A percentile compares a stretch with the other conserved stretches of the same genome.
phyloP scores from a whole-genome alignment of 2,329 filamentous ascomycete species.

The Colletotrichum sp. region DNA sequence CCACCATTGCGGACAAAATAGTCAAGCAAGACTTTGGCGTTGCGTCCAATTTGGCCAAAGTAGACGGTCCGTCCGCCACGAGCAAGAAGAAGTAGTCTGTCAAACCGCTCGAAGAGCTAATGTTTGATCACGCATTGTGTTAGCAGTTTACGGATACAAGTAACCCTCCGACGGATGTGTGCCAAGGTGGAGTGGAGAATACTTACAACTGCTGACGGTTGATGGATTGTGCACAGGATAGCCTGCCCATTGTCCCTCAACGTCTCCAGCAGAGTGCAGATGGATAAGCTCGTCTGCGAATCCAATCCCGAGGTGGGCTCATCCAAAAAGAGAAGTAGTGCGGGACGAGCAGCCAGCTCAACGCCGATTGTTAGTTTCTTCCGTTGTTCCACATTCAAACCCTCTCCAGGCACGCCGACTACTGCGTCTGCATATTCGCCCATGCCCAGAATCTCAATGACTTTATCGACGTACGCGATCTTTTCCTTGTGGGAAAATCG shows the following conservation, averaged over 20 bases:
- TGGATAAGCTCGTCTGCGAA: constrained; percentile 77
- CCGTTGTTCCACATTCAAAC: constrained; percentile 46
- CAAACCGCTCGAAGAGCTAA: constrained; percentile 55
- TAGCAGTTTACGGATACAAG: neutral
- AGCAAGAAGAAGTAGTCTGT: constrained; percentile 62
- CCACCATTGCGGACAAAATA: constrained; percentile 71
- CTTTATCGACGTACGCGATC: constrained; percentile 31
- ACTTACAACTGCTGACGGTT: constrained; percentile 45
- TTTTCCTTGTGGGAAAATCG: constrained; percentile 45
- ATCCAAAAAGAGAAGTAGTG: constrained; percentile 76
- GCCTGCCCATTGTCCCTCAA: constrained; percentile 56
- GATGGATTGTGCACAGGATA: constrained; percentile 58
- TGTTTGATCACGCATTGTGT: neutral
- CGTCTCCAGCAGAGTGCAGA: constrained; percentile 73
- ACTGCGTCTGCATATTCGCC: constrained; percentile 73
- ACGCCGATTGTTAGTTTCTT: constrained; percentile 76
- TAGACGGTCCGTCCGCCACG: constrained; percentile 61
- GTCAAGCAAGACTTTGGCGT: constrained; percentile 51
- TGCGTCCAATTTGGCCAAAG: constrained; percentile 61
- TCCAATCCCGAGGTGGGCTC: constrained; percentile 80
- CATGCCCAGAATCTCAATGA: constrained; percentile 39
- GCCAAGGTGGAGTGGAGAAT: rapidly evolving
- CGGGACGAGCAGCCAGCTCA: constrained; percentile 77
- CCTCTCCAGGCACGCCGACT: constrained; percentile 70
- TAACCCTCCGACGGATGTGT: rapidly evolving